A percentile compares a stretch with the other conserved stretches of the same genome.
These are phyloP conservation scores for Chytriomyces sp. DNA, from an alignment of 192 early-diverging fungal species.

Conservation along the genomic window DNA sequence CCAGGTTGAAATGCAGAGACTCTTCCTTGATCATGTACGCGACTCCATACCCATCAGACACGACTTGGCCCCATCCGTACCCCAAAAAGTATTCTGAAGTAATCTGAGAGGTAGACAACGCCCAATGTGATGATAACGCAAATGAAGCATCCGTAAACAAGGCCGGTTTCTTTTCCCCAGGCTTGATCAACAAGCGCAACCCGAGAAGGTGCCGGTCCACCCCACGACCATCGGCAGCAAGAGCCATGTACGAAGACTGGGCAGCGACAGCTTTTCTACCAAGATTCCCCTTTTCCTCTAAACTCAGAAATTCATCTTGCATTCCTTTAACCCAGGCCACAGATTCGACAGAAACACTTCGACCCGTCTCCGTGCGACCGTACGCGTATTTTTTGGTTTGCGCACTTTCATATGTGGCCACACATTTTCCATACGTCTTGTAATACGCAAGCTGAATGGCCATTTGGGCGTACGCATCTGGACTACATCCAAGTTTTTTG, in stretches of 20 bases:
- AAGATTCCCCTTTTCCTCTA: conserved; percentile 66
- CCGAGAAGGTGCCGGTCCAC: conserved; percentile 89
- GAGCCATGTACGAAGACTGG: conserved; percentile 84
- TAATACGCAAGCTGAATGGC: conserved; percentile 95
- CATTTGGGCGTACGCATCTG: conserved; percentile 74
- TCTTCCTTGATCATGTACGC: conserved; percentile 94
- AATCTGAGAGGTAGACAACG: conserved; percentile 90
- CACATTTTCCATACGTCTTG: conserved; percentile 78
- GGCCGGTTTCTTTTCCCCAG: conserved; percentile 78
- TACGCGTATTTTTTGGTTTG: conserved; percentile 90
- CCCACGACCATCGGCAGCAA: conserved; percentile 79
- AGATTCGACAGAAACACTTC: conserved; percentile 79
- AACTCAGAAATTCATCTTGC: conserved; percentile 62
- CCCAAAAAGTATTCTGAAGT: conserved; percentile 90
- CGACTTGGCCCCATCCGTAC: conserved; percentile 80
- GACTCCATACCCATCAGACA: conserved; percentile 88
- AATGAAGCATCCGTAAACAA: conserved; percentile 89
- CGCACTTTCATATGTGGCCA: conserved; percentile 92
- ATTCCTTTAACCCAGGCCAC: conserved; percentile 86
- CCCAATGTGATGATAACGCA: conserved; percentile 82
- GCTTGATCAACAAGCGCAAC: conserved; percentile 75
- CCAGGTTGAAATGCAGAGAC: conserved; percentile 86
- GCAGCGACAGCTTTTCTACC: conserved; percentile 75
- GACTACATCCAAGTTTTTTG: conserved; percentile 71
- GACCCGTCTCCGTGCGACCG: conserved; percentile 94